A percentile compares a stretch with the other conserved stretches of the same genome.
phyloP scores from a whole-genome alignment of 345 rosid species.

The Psidium friedrichsthalianum region DNA sequence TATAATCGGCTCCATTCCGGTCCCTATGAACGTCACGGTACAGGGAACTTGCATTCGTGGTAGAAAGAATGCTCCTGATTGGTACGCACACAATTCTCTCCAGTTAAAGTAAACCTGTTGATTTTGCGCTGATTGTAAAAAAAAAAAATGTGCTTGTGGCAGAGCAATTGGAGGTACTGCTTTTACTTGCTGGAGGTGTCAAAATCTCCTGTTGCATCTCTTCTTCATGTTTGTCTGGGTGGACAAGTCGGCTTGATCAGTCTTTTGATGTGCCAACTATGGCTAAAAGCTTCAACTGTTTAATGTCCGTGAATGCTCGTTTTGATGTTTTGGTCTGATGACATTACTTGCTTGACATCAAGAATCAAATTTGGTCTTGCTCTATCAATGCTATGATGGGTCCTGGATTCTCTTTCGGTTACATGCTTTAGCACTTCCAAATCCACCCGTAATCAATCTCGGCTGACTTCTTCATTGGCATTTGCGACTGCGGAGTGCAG shows the following conservation, averaged over 20 bases:
- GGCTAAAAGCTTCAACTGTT: constrained; percentile 22
- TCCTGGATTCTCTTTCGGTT: constrained; percentile 15
- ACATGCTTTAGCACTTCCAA: constrained; percentile 9
- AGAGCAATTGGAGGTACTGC: constrained; percentile 2
- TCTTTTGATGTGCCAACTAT: constrained; percentile 22
- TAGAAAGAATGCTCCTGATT: constrained; percentile 3
- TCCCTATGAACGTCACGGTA: neutral
- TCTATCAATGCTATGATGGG: constrained; percentile 18
- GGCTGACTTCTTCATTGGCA: neutral
- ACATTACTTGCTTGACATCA: constrained; percentile 29
- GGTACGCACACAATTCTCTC: constrained; percentile 3
- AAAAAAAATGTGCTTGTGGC: neutral
- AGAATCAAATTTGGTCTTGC: constrained; percentile 23
- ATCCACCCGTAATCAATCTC: constrained; percentile 2
- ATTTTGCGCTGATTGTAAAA: neutral
- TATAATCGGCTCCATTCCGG: too few species aligned
- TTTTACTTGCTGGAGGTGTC: constrained; percentile 9
- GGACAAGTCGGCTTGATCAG: constrained; percentile 21
- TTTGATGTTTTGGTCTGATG: constrained; percentile 3
- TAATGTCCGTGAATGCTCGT: constrained; percentile 21
- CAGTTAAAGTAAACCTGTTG: neutral
- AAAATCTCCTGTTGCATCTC: constrained; percentile 15
- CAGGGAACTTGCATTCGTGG: constrained; percentile 33
- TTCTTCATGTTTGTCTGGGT: constrained; percentile 15
- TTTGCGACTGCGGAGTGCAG: neutral